Evolutionary conservation across 768 basidiomycete species (phyloP).

Genomic region (Leccinum variicolor): DNA sequence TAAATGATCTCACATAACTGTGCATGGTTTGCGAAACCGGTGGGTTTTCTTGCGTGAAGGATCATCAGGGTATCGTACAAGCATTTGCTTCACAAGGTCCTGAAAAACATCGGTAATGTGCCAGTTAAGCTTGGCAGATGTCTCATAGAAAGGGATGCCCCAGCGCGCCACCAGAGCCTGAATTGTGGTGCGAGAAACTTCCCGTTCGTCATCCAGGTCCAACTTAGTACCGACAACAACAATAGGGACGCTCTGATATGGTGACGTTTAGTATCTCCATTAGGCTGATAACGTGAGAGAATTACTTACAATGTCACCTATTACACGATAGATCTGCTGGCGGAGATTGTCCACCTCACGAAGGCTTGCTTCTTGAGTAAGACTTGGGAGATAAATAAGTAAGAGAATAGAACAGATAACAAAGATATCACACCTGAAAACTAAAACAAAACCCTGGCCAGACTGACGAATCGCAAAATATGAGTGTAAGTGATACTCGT

Average conservation of each 20-base stretch:
- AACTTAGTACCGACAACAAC: constrained; percentile 86
- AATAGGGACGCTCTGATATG: constrained; percentile 61
- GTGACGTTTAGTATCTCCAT: constrained; percentile 3
- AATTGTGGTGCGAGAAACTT: constrained; percentile 64
- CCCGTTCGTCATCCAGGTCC: constrained; percentile 77
- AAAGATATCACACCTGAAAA: constrained; percentile 58
- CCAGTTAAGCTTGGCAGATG: constrained; percentile 85
- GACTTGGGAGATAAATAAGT: constrained; percentile 36
- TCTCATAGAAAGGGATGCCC: constrained; percentile 80
- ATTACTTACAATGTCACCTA: constrained; percentile 58
- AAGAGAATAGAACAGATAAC: neutral
- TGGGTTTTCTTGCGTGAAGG: constrained; percentile 28
- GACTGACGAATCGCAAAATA: constrained; percentile 37
- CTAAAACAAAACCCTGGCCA: constrained; percentile 76
- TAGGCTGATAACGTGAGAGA: neutral
- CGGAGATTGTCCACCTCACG: constrained; percentile 78
- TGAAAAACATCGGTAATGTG: constrained; percentile 77
- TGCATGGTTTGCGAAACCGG: constrained; percentile 30
- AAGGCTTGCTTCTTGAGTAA: constrained; percentile 79
- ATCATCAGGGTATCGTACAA: constrained; percentile 55
- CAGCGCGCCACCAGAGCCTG: constrained; percentile 62
- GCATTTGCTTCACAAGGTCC: constrained; percentile 74
- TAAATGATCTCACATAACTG: constrained; percentile 34
- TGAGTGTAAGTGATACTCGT: neutral
- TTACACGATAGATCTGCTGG: constrained; percentile 78